Evolutionary conservation across 2,329 filamentous ascomycete species (phyloP).

Genomic region (Parastagonospora avenae): DNA sequence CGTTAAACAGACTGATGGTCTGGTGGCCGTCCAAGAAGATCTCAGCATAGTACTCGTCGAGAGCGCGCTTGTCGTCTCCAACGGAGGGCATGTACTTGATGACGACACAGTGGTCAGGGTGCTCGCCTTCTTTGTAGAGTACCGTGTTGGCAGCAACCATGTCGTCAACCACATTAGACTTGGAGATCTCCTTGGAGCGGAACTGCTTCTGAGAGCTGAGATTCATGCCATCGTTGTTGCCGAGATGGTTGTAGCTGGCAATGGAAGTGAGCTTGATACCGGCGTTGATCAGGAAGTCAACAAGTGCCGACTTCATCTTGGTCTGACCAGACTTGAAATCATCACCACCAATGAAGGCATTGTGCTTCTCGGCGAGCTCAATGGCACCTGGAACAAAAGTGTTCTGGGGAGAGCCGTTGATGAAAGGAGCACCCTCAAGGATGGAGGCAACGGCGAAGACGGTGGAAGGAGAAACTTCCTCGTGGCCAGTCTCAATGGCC

Average conservation of each 20-base stretch:
- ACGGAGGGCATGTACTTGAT: slow-evolving; percentile 99
- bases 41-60: slow-evolving; percentile 99
- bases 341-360: slow-evolving; percentile 92
- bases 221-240: slow-evolving; percentile 99
- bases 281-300: slow-evolving; percentile 97
- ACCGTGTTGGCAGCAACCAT: slow-evolving; percentile 97
- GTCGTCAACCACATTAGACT: slow-evolving; percentile 98
- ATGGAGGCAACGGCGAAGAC: slow-evolving; percentile 95
- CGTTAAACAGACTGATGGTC: slow-evolving; percentile 97
- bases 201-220: slow-evolving; percentile 97
- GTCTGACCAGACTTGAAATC: slow-evolving; percentile 99
- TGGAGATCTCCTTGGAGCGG: slow-evolving; percentile 99
- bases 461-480: slow-evolving; percentile 92
- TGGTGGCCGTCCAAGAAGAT: slow-evolving; percentile 99
- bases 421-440: slow-evolving; percentile 87
- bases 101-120: slow-evolving; percentile 97
- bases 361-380: slow-evolving; percentile 83
- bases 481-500: slow-evolving; percentile 83
- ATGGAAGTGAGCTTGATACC: slow-evolving; percentile 99
- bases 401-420: slow-evolving; percentile 99
- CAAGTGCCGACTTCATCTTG: slow-evolving; percentile 99
- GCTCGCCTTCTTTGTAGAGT: slow-evolving; percentile 88
- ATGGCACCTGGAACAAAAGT: slow-evolving; percentile 95
- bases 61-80: slow-evolving; percentile 96
- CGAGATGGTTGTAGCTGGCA: slow-evolving; percentile 98